Conservation (phyloP, 2,329 filamentous ascomycete genomes). For the Penicillium freii region DNA sequence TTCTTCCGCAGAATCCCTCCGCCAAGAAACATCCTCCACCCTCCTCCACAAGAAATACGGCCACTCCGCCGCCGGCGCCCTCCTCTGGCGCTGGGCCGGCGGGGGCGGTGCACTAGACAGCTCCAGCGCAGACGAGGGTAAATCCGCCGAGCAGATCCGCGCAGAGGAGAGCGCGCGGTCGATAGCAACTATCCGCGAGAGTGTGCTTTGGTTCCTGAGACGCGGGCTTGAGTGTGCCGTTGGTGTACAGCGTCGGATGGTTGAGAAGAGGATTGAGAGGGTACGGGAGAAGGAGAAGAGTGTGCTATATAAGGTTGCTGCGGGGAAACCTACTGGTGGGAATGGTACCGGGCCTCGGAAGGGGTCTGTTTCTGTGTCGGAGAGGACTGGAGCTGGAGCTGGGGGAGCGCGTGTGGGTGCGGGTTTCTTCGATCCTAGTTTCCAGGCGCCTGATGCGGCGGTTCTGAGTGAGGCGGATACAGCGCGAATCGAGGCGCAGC, state of each 20-base stretch:
- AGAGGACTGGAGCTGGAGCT: background rate
- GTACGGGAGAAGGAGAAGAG: constrained; percentile 89
- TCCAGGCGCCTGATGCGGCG: constrained; percentile 28
- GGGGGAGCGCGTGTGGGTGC: background rate
- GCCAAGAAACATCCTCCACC: constrained; percentile 70
- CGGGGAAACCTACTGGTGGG: constrained; percentile 17
- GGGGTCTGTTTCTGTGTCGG: background rate
- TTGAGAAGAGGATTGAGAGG: constrained; percentile 79
- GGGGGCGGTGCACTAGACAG: constrained; percentile 44
- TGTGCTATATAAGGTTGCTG: constrained; percentile 66
- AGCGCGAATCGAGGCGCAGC: constrained; percentile 52
- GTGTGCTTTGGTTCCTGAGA: constrained; percentile 78
- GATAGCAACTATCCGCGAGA: constrained; percentile 70
- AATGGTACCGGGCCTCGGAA: background rate
- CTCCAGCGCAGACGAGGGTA: constrained; percentile 45
- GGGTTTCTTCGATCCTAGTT: background rate
- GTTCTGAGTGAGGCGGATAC: constrained; percentile 34
- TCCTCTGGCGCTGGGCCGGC: constrained; percentile 57
- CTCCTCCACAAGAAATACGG: constrained; percentile 72
- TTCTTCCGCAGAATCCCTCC: constrained; percentile 76
- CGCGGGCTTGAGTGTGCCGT: constrained; percentile 73
- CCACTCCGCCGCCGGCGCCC: constrained; percentile 45
- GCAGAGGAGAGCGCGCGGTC: constrained; percentile 70
- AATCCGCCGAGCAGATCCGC: constrained; percentile 64
- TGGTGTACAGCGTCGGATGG: constrained; percentile 81